phyloP scores from a whole-genome alignment of 2,329 filamentous ascomycete genomes.

The Blumeria graminis region DNA sequence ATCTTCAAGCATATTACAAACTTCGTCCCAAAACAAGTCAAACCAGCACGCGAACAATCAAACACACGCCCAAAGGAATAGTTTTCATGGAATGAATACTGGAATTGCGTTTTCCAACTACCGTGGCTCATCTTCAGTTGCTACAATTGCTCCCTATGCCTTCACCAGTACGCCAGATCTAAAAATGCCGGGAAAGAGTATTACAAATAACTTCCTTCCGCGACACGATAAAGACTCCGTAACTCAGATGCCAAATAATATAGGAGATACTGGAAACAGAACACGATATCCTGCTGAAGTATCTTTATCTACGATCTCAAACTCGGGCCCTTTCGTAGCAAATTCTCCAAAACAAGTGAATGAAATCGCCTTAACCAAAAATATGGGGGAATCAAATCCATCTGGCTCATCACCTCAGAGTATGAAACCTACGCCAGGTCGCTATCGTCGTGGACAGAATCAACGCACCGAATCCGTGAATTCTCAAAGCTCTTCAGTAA shows the following conservation, averaged over 20 bases:
- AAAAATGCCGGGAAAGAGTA: slow-evolving; percentile 20
- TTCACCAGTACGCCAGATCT: slow-evolving; percentile 49
- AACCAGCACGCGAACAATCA: slow-evolving; percentile 20
- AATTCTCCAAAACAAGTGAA: background rate
- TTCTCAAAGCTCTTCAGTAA: background rate
- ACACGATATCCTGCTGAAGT: background rate
- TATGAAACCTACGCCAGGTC: slow-evolving; percentile 50
- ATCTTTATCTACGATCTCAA: background rate
- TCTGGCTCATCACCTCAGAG: slow-evolving; percentile 18
- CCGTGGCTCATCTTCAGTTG: slow-evolving; percentile 24
- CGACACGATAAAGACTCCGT: slow-evolving; percentile 20
- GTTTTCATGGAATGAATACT: slow-evolving; percentile 25
- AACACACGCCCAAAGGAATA: slow-evolving; percentile 23
- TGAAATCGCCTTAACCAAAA: background rate
- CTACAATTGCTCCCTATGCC: slow-evolving; percentile 50
- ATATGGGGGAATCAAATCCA: background rate
- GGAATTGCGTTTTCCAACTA: slow-evolving; percentile 24
- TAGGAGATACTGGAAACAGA: background rate
- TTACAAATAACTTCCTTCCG: slow-evolving; percentile 21
- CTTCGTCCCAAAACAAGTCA: slow-evolving; percentile 12
- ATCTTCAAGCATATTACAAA: slow-evolving; percentile 28
- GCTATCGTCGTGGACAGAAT: slow-evolving; percentile 48
- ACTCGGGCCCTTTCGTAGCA: background rate
- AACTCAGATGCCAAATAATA: too few relatives aligned
- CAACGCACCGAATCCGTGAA: slow-evolving; percentile 19